phyloP scores from a whole-genome alignment of 169 alveolate species.

The Plasmodium yoelii region DNA sequence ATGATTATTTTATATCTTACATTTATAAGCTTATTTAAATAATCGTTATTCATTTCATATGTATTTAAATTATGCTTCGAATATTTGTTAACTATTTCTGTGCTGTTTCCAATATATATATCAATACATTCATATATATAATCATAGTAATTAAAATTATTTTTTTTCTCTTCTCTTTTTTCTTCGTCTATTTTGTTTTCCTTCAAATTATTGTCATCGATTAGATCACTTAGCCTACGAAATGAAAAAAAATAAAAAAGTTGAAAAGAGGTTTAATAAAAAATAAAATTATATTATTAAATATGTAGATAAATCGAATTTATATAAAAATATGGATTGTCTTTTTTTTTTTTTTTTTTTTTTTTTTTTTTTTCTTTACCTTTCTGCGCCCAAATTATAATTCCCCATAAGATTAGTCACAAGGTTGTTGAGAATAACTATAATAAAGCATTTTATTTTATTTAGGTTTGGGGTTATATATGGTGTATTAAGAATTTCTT shows the following conservation, averaged over 20 bases:
- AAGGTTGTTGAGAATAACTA: constrained; percentile 37
- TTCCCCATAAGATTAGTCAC: constrained; percentile 23
- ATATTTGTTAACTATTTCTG: constrained; percentile 36
- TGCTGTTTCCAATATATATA: constrained; percentile 41
- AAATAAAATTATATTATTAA: too few species aligned
- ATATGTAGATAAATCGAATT: too few species aligned
- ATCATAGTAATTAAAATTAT: constrained; percentile 55
- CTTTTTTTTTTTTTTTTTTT: too few species aligned
- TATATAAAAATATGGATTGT: too few species aligned
- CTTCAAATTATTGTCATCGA: constrained; percentile 36
- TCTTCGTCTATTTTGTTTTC: constrained; percentile 75
- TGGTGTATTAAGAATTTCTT: constrained; percentile 17
- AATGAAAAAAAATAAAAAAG: background rate
- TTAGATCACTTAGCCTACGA: constrained; percentile 45
- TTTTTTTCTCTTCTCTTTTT: constrained; percentile 65
- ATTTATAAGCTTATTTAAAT: constrained; percentile 46
- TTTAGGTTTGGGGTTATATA: constrained; percentile 20
- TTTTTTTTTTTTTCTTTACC: background rate
- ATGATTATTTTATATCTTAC: constrained; percentile 16
- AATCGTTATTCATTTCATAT: constrained; percentile 49
- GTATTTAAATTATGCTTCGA: constrained; percentile 33
- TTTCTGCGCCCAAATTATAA: constrained; percentile 40
- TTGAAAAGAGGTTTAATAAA: too few species aligned
- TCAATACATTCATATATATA: constrained; percentile 72
- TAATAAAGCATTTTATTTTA: constrained; percentile 64